Percentiles rank a stretch among this genome's conserved stretches.
These are phyloP conservation scores for Phyllachora maydis DNA, from an alignment of 2,329 filamentous ascomycete genomes.

Conservation along the genomic window DNA sequence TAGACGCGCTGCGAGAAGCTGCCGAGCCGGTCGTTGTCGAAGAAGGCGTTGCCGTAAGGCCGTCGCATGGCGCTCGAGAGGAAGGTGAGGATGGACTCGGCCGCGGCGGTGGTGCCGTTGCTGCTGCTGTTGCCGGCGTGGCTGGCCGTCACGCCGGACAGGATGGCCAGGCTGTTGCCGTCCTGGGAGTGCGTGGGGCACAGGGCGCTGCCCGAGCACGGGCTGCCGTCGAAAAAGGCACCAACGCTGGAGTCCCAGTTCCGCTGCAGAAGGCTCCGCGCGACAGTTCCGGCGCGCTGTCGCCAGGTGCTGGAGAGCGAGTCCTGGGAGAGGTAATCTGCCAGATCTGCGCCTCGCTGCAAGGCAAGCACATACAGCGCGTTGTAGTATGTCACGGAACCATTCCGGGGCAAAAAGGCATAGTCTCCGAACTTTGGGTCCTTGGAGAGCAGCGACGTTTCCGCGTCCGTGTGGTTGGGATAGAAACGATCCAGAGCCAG, in stretches of 20 bases:
- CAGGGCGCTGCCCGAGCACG: conserved; percentile 8
- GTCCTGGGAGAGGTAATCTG: conserved; percentile 10
- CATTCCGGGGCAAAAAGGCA: conserved; percentile 24
- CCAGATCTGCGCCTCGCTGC: conserved; percentile 19
- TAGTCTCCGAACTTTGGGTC: conserved; percentile 25
- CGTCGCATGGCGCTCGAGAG: conserved; percentile 13
- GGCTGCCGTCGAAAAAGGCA: conserved; percentile 22
- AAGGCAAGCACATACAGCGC: conserved; percentile 25
- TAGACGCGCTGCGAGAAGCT: conserved; percentile 23
- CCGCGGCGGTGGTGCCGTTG: conserved; percentile 9
- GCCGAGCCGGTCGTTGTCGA: conserved; percentile 19
- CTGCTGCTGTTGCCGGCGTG: no score
- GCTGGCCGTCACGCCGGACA: conserved; percentile 15
- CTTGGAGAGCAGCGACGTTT: conserved; percentile 20
- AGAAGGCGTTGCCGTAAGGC: conserved; percentile 28
- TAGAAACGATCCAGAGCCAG: conserved; percentile 24
- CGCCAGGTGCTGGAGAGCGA: conserved; percentile 18
- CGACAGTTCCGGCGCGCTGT: conserved; percentile 13
- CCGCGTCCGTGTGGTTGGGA: conserved; percentile 15
- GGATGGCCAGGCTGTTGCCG: conserved; percentile 24
- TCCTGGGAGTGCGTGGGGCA: conserved; percentile 24
- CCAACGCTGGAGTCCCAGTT: conserved; percentile 20
- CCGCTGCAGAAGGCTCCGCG: conserved; percentile 13
- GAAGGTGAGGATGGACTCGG: conserved; percentile 16
- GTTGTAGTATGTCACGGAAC: conserved; percentile 29